Base-by-base conservation (phyloP, 1,284 basidiomycete genomes). In the Cryptococcus neoformans region DNA sequence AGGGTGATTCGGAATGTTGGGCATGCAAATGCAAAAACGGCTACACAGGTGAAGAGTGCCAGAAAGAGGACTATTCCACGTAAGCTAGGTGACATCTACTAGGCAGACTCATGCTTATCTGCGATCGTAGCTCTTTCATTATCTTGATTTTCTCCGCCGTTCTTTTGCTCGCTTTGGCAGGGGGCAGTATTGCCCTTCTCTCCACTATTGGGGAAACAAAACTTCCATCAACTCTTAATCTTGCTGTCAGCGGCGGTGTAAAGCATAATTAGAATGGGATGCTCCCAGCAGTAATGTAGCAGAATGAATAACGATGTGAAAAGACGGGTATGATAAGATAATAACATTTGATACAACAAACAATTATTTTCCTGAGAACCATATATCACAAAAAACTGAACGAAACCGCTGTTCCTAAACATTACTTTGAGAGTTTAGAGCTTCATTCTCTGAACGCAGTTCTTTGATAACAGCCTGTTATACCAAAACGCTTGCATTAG, bases 151-250 rank as follows among this genome's bases (percentile, higher is more conserved):
- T 74, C 62, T 70, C 75, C 5, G 59, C 64, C 6, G 14, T 78
- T 2, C 53, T 75, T 28, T 63, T 78, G 10, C 35, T 72, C 8
- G 53, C 54, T 28, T 38, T 67, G 2, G 54, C 66, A 1, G 50
- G 65, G 37, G 72, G 64, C 10, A 66, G 66, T 14, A 66, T 75
- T 57, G 59, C 59, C 7, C 63, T 78, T 16, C 56, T 78, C 17
- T 67, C 57, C 46, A 56, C 65, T 1, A 63, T 78, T 17, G 76
- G 76, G 16, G 73, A 74, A 39, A 70, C 70, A n/a, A 67, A 65
- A 53, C 60, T 78, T 21, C 76, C 76, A 14, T 72, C 70, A n/a
- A 76, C 76, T 40, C 62, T 78, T 59, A 78, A 68, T 42, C 61
- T 78, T 34, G 68, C 70, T 16, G 60, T 76, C 8, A 64, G 70